Percentiles rank a stretch among this genome's conserved stretches.
Conservation (phyloP, 2,329 filamentous ascomycete genomes). For the Apiospora hydei region DNA sequence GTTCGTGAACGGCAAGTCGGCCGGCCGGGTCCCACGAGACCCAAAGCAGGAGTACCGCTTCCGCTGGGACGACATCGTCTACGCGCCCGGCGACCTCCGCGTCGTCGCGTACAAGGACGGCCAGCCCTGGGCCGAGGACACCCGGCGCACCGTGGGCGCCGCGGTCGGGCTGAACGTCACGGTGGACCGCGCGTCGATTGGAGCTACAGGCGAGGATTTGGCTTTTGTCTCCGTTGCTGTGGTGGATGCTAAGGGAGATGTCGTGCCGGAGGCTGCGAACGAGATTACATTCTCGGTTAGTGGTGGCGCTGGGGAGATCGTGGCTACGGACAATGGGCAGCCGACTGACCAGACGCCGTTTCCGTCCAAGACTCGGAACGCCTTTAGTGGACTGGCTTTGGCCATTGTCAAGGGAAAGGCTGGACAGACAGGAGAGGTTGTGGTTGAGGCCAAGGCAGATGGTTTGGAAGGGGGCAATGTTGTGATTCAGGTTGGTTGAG, state of each 20-base stretch:
- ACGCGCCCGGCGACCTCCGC: slow-evolving; percentile 53
- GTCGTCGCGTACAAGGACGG: slow-evolving; percentile 58
- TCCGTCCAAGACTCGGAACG: slow-evolving; percentile 47
- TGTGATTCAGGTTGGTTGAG: neutral
- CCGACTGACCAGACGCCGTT: slow-evolving; percentile 53
- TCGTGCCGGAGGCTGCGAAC: slow-evolving; percentile 52
- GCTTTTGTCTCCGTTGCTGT: slow-evolving; percentile 55
- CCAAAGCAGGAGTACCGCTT: slow-evolving; percentile 52
- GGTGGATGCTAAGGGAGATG: slow-evolving; percentile 50
- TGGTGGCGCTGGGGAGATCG: slow-evolving; percentile 51
- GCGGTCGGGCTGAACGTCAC: slow-evolving; percentile 48
- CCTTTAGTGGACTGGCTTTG: slow-evolving; percentile 50
- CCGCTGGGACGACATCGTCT: slow-evolving; percentile 59
- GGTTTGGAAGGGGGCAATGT: slow-evolving; percentile 3
- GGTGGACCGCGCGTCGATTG: slow-evolving; percentile 49
- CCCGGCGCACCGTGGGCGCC: slow-evolving; percentile 49
- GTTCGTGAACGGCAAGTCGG: slow-evolving; percentile 58
- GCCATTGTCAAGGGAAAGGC: slow-evolving; percentile 46
- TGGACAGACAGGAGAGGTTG: slow-evolving; percentile 37
- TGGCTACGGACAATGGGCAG: slow-evolving; percentile 60
- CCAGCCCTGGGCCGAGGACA: slow-evolving; percentile 52
- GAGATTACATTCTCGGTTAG: slow-evolving; percentile 52
- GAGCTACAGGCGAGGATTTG: slow-evolving; percentile 53
- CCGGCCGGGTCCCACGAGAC: slow-evolving; percentile 47
- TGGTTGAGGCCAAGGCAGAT: slow-evolving; percentile 27